Base-by-base conservation (phyloP, 305 asterid genomes). In the Salvia sclarea region DNA sequence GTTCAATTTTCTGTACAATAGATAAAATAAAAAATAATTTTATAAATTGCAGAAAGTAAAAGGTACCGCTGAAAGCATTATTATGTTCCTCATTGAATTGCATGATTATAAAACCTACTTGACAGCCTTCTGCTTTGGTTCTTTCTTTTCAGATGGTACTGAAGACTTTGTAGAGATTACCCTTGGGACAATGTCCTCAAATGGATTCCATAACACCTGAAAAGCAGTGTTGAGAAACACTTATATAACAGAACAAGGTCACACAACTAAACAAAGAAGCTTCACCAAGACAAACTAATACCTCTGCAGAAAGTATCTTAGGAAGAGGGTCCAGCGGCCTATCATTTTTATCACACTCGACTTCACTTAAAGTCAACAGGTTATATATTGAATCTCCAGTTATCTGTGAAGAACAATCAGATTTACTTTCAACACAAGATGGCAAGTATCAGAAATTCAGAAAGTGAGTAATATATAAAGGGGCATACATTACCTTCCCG, bases 191-290 rank as follows among this genome's bases (percentile, higher is more conserved):
- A 91, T 86, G 84, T 94, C 98, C 54, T 94, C 95, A 83, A 90
- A 91, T 24, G 98, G 98, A 77, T 87, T 91, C 98, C 97, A 91
- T 69, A 94, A 76, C 59, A 94, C 96, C 97, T 91, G 70, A 41
- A n/a, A n/a, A 54, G 68, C 62, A 38, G 66, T 63, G 48, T 47
- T 24, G 68, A 66, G 54, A 69, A 80, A 73, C 56, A 14, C 12
- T 65, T 37, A 76, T 57, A 31, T 61, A 82, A 61, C 18, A 70
- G 61, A 68, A 76, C 13, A 40, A 3, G 24, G 35, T 13, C 28
- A 13, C 35, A 57, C 25, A 44, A 38, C 49, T 35, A 50, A 66
- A 30, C 33, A 47, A 33, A 69, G 14, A 56, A 24, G 44, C 9
- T 43, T 62, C 44, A 58, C 72, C 18, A 45, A 80, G 30, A 74